Evolutionary conservation across 345 rosid genomes (phyloP), one percentile per base, ranked within the genome.

Genomic region (Eucalyptus pauciflora): DNA sequence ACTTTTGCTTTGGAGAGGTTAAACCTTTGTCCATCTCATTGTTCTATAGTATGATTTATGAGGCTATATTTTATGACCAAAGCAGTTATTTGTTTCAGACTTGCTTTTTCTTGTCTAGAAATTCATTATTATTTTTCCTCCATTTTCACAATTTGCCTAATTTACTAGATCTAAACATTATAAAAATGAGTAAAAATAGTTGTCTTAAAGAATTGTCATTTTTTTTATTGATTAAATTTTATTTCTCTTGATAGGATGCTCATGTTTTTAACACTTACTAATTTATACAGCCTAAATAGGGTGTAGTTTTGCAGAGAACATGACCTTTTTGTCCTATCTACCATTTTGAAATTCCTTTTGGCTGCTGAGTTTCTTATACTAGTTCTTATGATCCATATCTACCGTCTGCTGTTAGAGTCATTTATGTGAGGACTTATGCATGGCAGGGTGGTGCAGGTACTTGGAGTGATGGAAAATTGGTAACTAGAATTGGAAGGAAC

Each of bases 361-460:
- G 85, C 85, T 76, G 48, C 85, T 20, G 62, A 50, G 48, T 31
- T 18, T 50, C 62, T 37, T 27, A 16, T 50, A 31, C 67, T 45
- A 37, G 51, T 33, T 50, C 22, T 22, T 86, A 29, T 87, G 31
- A 10, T 14, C 43, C 22, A 31, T 58, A 71, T n/a, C 58, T 31
- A 45, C 62, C 2, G 41, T 58, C 46, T 62, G 50, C 64, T 80
- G 48, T 58, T 33, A 56, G 80, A 56, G 80, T 88, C 81, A 88
- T 86, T 58, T 86, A 85, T 90, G 92, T 86, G 92, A 95, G 97
- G 92, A 95, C 98, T 95, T 96, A 96, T 96, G 92, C 76, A 79
- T 94, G 88, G 95, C 99, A 97, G 99, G 99, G 99, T 95, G 99
- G 98, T 95, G 99, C 99, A 96, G 99, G 99, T 95, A 95, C 99